Percentiles rank a stretch among this genome's conserved stretches.
These are phyloP conservation scores for Ogataea angusta DNA, from an alignment of 805 yeast species.

Conservation along the genomic window DNA sequence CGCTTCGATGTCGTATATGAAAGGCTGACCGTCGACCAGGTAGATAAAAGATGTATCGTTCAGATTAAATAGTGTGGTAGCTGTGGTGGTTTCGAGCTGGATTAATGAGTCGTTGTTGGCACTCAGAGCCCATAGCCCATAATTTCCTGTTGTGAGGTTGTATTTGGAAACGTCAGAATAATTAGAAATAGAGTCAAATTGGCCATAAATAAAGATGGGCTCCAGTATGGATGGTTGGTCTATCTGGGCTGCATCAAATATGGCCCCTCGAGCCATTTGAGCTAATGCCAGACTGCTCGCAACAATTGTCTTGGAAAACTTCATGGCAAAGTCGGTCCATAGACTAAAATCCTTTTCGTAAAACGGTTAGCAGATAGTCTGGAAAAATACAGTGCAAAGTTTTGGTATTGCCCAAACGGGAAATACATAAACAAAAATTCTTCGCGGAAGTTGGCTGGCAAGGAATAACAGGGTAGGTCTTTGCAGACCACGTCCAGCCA, in stretches of 20 bases:
- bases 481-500: not conserved
- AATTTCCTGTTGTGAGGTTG: conserved; percentile 21
- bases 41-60: conserved; percentile 21
- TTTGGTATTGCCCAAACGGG: conserved; percentile 1
- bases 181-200: conserved; percentile 27
- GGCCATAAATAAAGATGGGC: conserved; percentile 26
- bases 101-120: conserved; percentile 14
- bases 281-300: not conserved
- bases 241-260: conserved; percentile 3
- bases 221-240: conserved; percentile 21
- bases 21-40: conserved; percentile 26
- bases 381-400: conserved; percentile 1
- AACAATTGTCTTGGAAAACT: not conserved
- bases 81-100: conserved; percentile 11
- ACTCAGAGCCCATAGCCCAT: conserved; percentile 22
- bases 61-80: conserved; percentile 11
- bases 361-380: conserved; percentile 4
- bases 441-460: no score
- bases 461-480: no score
- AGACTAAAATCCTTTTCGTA: not conserved
- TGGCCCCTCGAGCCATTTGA: not conserved
- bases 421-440: conserved; percentile 2
- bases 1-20: conserved; percentile 14
- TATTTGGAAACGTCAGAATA: conserved; percentile 20
- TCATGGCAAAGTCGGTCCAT: conserved; percentile 6